Evolutionary conservation across 108 stramenopile genomes (phyloP), one percentile per base, ranked within the genome.

Genomic region (Nitzschia sp.): DNA sequence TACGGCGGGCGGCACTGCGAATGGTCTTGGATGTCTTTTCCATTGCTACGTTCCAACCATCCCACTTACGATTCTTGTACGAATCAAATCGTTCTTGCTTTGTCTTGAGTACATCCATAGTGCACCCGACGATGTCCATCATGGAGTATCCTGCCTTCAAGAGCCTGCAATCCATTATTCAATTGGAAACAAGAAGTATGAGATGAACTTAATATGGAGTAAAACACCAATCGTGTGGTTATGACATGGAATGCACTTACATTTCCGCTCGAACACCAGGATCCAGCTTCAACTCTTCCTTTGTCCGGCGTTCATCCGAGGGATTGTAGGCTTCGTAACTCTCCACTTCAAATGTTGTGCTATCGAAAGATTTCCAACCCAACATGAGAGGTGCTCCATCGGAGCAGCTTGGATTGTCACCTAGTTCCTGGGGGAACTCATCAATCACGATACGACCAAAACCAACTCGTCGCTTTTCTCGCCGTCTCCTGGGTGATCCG

Each of bases 361-460:
- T 15, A 12, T 40, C 8, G 7, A 57, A 10, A 0, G 29, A 22
- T 44, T 60, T 51, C 77, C 71, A 78, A 15, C 20, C 71, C 8
- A 78, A 15, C 8, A 66, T 72, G 20, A 78, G 6, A 19, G 77
- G 77, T 11, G 71, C 53, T 0, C 76, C 76, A 44, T 54, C 53
- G 3, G 69, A 43, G 41, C 63, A 64, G 9, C 50, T 19, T 3
- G 76, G 76, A 34, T 77, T 65, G 59, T 77, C 76, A 19, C 76
- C 76, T 12, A 71, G 40, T 3, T 59, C 48, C 20, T 26, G 10
- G n/a, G 43, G 64, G 57, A 44, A 66, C 46, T 75, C 60, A 37
- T 54, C 20, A 42, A 75, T 51, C 53, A 63, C 51, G 19, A 75
- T 39, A 21, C 55, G 52, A 15, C 51, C 65, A 53, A 67, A 73